Evolutionary conservation across 2,329 filamentous ascomycete genomes (phyloP).

Genomic region (Pestalotiopsis sp.): DNA sequence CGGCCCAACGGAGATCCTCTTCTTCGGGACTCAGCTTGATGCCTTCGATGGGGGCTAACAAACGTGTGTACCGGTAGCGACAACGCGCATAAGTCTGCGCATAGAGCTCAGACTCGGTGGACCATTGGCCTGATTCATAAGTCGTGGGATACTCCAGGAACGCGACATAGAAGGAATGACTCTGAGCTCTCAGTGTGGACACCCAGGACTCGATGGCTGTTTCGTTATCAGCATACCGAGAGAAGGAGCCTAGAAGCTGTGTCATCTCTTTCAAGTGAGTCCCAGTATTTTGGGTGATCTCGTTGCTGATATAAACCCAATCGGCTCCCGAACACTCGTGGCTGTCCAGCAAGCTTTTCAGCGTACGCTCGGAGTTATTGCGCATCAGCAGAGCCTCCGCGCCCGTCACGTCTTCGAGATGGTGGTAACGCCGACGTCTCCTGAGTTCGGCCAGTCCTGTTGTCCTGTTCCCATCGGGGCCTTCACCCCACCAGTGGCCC

Average conservation of each 20-base stretch:
- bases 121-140: conserved; percentile 30
- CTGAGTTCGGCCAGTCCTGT: conserved; percentile 35
- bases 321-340: conserved; percentile 42
- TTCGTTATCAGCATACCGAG: conserved; percentile 20
- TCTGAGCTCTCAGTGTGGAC: conserved; percentile 35
- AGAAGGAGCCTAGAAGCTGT: conserved; percentile 26
- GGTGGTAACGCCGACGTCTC: conserved; percentile 39
- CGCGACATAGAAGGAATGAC: conserved; percentile 45
- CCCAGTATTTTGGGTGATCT: conserved; percentile 43
- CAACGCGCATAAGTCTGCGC: conserved; percentile 42
- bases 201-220: conserved; percentile 33
- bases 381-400: conserved; percentile 38
- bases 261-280: conserved; percentile 35
- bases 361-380: conserved; percentile 29
- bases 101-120: conserved; percentile 33
- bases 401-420: conserved; percentile 32
- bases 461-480: conserved; percentile 24
- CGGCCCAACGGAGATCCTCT: conserved; percentile 36
- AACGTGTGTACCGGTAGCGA: conserved; percentile 41
- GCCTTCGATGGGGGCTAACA: conserved; percentile 31
- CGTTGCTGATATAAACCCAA: conserved; percentile 43
- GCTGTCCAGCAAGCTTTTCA: conserved; percentile 27
- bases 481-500: conserved; percentile 39
- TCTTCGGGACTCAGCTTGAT: conserved; percentile 35
- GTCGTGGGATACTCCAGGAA: conserved; percentile 46